Percentiles rank a stretch among this genome's conserved stretches.
phyloP scores from a whole-genome alignment of 495 filamentous ascomycete genomes.

The Darksidea phi region DNA sequence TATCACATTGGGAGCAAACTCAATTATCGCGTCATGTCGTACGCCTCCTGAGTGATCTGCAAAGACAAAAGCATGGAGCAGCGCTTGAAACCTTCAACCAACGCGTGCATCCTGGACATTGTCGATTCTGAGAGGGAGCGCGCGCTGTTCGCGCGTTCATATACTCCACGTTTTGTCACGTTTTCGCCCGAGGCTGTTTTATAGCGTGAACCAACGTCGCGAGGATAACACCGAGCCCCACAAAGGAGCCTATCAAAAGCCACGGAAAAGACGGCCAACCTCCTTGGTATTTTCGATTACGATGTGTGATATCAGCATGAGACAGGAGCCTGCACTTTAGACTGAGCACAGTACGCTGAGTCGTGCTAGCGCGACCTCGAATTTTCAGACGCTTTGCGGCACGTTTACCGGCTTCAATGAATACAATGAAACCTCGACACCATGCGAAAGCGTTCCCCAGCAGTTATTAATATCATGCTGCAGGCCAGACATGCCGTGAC shows the following conservation, averaged over 20 bases:
- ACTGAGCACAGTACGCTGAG: background rate
- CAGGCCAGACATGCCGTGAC: too few relatives aligned
- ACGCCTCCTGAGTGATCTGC: background rate
- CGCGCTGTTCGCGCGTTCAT: background rate
- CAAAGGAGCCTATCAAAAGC: background rate
- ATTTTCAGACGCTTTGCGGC: background rate
- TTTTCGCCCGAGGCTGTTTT: too few relatives aligned
- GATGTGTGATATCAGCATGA: background rate
- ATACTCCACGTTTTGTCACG: background rate
- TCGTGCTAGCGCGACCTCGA: background rate
- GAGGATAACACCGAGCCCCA: too few relatives aligned
- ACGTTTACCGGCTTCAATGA: background rate
- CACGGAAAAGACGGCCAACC: background rate
- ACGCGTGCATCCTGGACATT: background rate
- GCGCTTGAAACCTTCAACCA: background rate
- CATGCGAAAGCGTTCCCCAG: too few relatives aligned
- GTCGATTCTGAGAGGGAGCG: background rate
- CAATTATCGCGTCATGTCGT: background rate
- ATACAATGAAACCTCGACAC: too few relatives aligned
- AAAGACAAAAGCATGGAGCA: too few relatives aligned
- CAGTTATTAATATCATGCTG: too few relatives aligned
- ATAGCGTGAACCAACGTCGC: too few relatives aligned
- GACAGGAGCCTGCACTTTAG: background rate
- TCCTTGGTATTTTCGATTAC: background rate
- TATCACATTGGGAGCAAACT: background rate